These are phyloP conservation scores for Flaveria sonorensis DNA, from an alignment of 129 eudicot genomes.

Conservation along the genomic window DNA sequence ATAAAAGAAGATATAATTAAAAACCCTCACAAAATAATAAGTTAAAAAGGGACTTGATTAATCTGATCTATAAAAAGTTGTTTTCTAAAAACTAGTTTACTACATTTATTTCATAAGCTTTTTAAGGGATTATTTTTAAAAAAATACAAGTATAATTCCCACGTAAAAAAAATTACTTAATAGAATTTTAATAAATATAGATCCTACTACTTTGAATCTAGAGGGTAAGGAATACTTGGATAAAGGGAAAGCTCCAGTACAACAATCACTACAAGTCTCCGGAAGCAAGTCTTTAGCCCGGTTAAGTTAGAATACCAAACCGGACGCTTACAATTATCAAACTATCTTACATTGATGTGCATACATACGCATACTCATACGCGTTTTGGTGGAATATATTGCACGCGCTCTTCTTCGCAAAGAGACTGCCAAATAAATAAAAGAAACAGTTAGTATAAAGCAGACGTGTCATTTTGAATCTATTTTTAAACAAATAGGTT, in stretches of 20 bases:
- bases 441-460: slow-evolving; percentile 15
- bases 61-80: background rate
- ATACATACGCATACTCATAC: slow-evolving; percentile 29
- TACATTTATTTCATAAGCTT: background rate
- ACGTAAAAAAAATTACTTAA: background rate
- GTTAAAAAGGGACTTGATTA: no score
- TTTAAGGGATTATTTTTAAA: no score
- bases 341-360: slow-evolving; percentile 13
- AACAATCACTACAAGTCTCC: slow-evolving; percentile 12
- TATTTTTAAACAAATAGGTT: background rate
- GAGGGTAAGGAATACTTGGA: background rate
- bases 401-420: slow-evolving; percentile 64
- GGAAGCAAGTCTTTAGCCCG: slow-evolving; percentile 6
- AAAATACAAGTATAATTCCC: background rate
- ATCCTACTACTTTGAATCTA: background rate
- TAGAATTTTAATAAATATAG: no score
- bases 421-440: slow-evolving; percentile 49
- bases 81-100: background rate
- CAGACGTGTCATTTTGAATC: background rate
- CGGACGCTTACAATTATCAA: slow-evolving; percentile 20
- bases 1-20: no score
- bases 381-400: slow-evolving; percentile 68
- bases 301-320: slow-evolving; percentile 13
- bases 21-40: background rate
- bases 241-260: slow-evolving; percentile 11